Conservation (phyloP, 164 flowering plant genomes). For the Piper betle region DNA sequence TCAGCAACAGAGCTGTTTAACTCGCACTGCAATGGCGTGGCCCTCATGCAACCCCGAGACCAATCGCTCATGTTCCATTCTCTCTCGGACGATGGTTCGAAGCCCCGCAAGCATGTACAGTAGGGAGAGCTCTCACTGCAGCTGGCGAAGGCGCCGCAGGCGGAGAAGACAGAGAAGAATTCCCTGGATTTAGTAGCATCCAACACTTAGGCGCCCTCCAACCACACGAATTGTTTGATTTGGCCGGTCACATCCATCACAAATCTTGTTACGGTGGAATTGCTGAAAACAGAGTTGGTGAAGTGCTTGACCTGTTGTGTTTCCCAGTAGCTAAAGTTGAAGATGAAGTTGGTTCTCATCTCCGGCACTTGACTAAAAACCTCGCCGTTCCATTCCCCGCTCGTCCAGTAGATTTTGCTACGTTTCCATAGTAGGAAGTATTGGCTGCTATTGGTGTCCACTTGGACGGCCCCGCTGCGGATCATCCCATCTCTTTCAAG, state of each 20-base stretch:
- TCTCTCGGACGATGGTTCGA: background rate
- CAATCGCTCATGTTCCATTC: conserved; percentile 7
- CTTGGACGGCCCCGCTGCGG: conserved; percentile 6
- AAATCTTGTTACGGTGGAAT: conserved; percentile 3
- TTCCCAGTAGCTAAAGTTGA: conserved; percentile 5
- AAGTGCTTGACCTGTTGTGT: conserved; percentile 8
- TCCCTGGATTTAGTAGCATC: conserved; percentile 7
- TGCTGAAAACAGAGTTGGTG: conserved; percentile 1
- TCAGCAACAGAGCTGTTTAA: too few relatives aligned
- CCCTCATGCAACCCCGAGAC: conserved; percentile 16
- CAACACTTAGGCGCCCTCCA: background rate
- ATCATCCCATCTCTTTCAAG: background rate
- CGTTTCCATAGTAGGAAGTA: conserved; percentile 6
- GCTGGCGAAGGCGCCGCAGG: conserved; percentile 15
- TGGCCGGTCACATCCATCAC: conserved; percentile 12
- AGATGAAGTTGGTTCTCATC: conserved; percentile 8
- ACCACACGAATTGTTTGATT: conserved; percentile 8
- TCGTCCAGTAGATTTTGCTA: conserved; percentile 4
- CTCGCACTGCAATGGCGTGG: conserved; percentile 6
- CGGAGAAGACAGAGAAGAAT: conserved; percentile 4
- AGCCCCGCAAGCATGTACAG: conserved; percentile 15
- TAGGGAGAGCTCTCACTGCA: conserved; percentile 4
- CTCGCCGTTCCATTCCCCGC: conserved; percentile 8
- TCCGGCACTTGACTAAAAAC: conserved; percentile 8
- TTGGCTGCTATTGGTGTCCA: conserved; percentile 1